Base-by-base conservation (phyloP, 306 rosid genomes). In the Quercus bicolor region DNA sequence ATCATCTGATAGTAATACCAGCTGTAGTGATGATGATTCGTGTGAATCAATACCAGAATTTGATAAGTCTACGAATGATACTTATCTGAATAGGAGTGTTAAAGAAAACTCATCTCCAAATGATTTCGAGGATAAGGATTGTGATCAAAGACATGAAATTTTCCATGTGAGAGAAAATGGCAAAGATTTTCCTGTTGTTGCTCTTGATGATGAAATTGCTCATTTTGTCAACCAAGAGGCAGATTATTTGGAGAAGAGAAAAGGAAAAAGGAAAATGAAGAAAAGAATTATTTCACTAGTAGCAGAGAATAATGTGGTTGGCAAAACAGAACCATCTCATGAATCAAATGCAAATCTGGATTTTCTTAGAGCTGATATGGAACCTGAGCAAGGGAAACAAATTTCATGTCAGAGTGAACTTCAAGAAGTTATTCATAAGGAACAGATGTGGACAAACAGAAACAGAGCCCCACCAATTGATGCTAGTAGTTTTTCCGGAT, bases 1-100 rank as follows among this genome's bases (percentile, higher is more conserved):
- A 74, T 90, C 99, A 79, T 93, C 99, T 64, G 98, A 95, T 82
- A 95, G 99, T 80, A 85, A 90, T 90, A 87, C 97, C 61, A 95
- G 98, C 85, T 84, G 88, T 57, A 90, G 94, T 80, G 97, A 91
- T 59, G 91, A 88, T 72, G 97, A 90, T 75, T 75, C 77, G 54
- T 37, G 26, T 75, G 88, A 88, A 76, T 77, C 86, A 53, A 70
- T 78, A 77, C 88, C 86, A 23, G 68, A 83, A 77, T 68, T 61
- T 82, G 81, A 85, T 85, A 77, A 85, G 68, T 81, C 74, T 19
- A 62, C 34, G 3, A 73, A 85, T 70, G 86, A 72, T 65, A 81
- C 40, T 34, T 82, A 57, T 80, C 64, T 74, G 56, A 81, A 84
- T 74, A 83, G 71, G 73, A 76, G 66, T 84, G 65, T 76, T 79